These are phyloP conservation scores for Pichia membranifaciens DNA, from an alignment of 805 yeast genomes.

Conservation along the genomic window DNA sequence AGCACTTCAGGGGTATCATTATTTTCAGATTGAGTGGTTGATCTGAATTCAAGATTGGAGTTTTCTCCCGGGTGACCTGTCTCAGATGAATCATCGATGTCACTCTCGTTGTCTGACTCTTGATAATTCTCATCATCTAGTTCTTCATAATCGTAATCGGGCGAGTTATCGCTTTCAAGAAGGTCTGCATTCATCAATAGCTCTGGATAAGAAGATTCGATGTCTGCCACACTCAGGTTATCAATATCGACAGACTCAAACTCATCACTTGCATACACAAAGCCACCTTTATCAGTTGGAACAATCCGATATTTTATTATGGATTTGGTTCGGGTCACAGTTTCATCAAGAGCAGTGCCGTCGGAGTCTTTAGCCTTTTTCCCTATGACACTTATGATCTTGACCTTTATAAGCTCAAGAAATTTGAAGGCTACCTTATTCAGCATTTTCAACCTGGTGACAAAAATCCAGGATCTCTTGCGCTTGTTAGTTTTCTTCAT, in stretches of 20 bases:
- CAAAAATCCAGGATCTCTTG: neutral
- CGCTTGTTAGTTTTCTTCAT: neutral
- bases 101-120: constrained; percentile 7
- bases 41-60: too few species aligned
- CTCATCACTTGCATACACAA: constrained; percentile 6
- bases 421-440: constrained; percentile 6
- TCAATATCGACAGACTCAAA: constrained; percentile 19
- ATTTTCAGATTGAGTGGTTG: neutral
- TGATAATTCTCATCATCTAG: neutral
- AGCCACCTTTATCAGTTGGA: neutral
- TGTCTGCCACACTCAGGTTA: constrained; percentile 5
- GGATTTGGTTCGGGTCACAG: neutral
- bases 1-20: constrained; percentile 5
- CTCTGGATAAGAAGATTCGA: constrained; percentile 3
- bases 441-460: constrained; percentile 5
- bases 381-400: neutral
- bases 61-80: too few species aligned
- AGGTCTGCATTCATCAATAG: constrained; percentile 6
- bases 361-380: neutral
- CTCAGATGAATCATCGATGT: constrained; percentile 2
- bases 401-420: constrained; percentile 1
- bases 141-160: constrained; percentile 1
- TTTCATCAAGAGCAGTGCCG: neutral
- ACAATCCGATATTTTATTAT: constrained; percentile 1
- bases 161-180: constrained; percentile 6